Evolutionary conservation across 108 stramenopile species (phyloP), one percentile per base, ranked within the genome.

Genomic region (Cyclotella atomus): DNA sequence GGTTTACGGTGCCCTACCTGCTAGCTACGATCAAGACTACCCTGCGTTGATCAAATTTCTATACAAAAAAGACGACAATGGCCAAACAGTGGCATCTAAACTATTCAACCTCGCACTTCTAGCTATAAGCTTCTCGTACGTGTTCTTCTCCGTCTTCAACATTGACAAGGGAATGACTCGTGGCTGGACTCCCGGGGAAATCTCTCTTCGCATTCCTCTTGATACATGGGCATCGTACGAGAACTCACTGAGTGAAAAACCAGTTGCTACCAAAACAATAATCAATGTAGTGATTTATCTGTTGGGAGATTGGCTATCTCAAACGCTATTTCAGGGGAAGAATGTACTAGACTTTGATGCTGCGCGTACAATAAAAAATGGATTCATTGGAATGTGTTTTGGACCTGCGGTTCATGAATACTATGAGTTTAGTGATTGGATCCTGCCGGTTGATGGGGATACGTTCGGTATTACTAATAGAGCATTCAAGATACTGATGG

Each of bases 211-310:
- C 41, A 90, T 95, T 24, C 94, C 93, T 6, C 79, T 93, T n/a
- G 95, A 96, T 68, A 94, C 90, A 57, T 96, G 95, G 95, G 81
- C 82, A 8, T 89, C 83, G 41, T 96, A 96, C 70, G 96, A 94
- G 75, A 83, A 85, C 25, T 84, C 85, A 16, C 59, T 96, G 60
- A 83, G 78, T 35, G 83, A 89, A 55, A 90, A 94, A 55, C 97
- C 97, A 0, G 91, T 97, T 20, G 57, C 87, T 19, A 96, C 96
- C 38, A 97, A 97, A 84, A 96, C 97, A 2, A 69, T 91, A 21
- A 97, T 97, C 83, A 97, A 97, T 71, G 93, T 96, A 19, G 85
- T 96, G 50, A 97, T 97, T 12, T 97, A 97, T 73, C 69, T 96
- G 7, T 76, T 97, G 24, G 95, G 97, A 3, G 97, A 97, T 81